Evolutionary conservation across 2,329 filamentous ascomycete genomes (phyloP), one percentile per base, ranked within the genome.

Genomic region (Colletotrichum lupini): DNA sequence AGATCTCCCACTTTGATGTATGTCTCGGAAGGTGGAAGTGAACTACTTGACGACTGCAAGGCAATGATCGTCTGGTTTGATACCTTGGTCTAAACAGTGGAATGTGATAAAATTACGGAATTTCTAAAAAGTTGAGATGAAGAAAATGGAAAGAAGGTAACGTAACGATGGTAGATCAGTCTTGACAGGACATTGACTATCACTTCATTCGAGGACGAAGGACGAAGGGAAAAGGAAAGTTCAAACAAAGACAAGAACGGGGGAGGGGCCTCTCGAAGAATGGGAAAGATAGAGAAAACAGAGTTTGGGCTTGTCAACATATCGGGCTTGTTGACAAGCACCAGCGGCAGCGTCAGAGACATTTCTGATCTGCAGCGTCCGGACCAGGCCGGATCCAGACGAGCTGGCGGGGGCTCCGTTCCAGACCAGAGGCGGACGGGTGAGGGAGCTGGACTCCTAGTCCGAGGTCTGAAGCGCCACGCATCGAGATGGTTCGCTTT

Each of bases 371-470:
- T 42, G 6, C 11, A 46, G 42, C 55, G 28, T 42, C 26, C 28
- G 22, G 8, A 26, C 67, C 67, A 70, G 60, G 19, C 60, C 71
- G 71, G 67, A 73, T 66, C 37, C 28, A 73, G 71, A 71, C 24
- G 28, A 16, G 24, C 12, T 26, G 32, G 57, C 59, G 53, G 67
- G 60, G 55, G 56, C 56, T 46, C 61, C 35, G 67, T 35, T 71
- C 46, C 49, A 57, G 35, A 49, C 49, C 49, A 52, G 49, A 71
- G 49, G 35, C 56, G 46, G 30, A 28, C 12, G 46, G 35, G 71
- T 57, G 61, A 65, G 28, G 24, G 32, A 66, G 60, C 71, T 73
- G 56, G 37, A 22, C 60, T 53, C 61, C 56, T 66, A 66, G 67
- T 49, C 35, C 28, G 22, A 22, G 32, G 71, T 42, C 49, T 19